Conservation (phyloP, 2,329 filamentous ascomycete genomes). For the Sporothrix brunneoviolacea region DNA sequence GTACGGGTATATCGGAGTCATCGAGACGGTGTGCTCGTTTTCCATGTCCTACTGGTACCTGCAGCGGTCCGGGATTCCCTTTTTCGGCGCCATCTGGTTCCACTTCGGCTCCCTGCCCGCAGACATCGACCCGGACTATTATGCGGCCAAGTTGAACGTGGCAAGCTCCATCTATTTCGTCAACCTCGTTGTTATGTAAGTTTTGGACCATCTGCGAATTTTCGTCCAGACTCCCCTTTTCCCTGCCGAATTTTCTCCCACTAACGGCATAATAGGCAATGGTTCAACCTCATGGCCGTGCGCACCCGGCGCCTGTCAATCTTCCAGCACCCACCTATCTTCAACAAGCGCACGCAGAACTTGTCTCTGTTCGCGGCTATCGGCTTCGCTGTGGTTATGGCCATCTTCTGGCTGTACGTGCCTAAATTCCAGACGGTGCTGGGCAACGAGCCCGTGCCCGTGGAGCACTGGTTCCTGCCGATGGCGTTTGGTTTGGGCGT, state of each 20-base stretch:
- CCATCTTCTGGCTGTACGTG: conserved; percentile 64
- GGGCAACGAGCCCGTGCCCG: conserved; percentile 56
- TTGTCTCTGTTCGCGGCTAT: conserved; percentile 65
- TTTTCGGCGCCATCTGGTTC: conserved; percentile 54
- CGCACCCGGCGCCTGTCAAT: conserved; percentile 60
- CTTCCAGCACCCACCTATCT: conserved; percentile 64
- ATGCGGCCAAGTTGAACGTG: conserved; percentile 50
- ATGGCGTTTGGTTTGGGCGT: conserved; percentile 63
- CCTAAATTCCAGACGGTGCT: conserved; percentile 56
- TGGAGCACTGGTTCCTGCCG: conserved; percentile 71
- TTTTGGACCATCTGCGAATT: too few relatives aligned
- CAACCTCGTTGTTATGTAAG: conserved; percentile 70
- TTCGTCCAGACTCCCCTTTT: background rate
- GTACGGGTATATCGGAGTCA: conserved; percentile 63
- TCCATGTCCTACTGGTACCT: conserved; percentile 64
- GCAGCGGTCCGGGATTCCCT: conserved; percentile 55
- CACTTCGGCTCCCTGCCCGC: conserved; percentile 51
- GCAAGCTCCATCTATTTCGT: conserved; percentile 74
- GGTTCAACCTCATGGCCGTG: conserved; percentile 67
- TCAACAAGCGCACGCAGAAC: conserved; percentile 61
- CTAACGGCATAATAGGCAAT: too few relatives aligned
- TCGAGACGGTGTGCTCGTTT: conserved; percentile 54
- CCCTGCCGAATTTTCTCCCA: background rate
- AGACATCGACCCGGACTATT: conserved; percentile 46
- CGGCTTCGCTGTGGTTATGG: conserved; percentile 60